Evolutionary conservation across 139 green algal genomes (phyloP).

Genomic region (Chlorella sp.): DNA sequence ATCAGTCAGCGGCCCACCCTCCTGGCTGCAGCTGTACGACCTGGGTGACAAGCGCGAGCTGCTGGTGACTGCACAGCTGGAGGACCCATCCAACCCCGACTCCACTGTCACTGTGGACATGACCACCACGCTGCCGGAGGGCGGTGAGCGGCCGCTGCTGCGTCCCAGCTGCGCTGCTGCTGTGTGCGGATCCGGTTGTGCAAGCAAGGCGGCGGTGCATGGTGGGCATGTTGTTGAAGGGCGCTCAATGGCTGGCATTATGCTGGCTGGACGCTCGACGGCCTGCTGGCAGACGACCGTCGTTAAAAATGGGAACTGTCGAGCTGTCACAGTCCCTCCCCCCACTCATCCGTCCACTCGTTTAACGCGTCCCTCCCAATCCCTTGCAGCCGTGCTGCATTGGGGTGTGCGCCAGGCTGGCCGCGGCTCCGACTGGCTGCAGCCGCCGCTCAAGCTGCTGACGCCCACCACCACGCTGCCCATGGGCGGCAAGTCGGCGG

Average conservation of each 20-base stretch:
- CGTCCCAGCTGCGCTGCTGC: too few relatives aligned
- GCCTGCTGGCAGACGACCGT: too few relatives aligned
- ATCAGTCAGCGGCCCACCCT: too few relatives aligned
- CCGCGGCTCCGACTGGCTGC: conserved; percentile 47
- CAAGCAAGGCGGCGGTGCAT: too few relatives aligned
- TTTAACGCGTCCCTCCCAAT: neutral
- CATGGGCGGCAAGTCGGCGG: conserved; percentile 53
- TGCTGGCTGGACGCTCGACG: too few relatives aligned
- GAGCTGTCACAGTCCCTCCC: too few relatives aligned
- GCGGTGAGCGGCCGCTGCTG: neutral
- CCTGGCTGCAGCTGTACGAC: conserved; percentile 48
- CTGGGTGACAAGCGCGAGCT: conserved; percentile 79
- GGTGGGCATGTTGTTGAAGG: too few relatives aligned
- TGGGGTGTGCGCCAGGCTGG: conserved; percentile 78
- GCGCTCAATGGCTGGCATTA: too few relatives aligned
- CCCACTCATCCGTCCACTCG: neutral
- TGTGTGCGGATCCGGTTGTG: too few relatives aligned
- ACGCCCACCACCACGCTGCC: conserved; percentile 28
- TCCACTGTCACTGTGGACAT: conserved; percentile 56
- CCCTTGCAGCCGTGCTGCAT: conserved; percentile 79
- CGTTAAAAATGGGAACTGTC: too few relatives aligned
- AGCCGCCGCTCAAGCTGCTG: conserved; percentile 32
- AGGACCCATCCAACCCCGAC: conserved; percentile 19
- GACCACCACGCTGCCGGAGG: conserved; percentile 70
- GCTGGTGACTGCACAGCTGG: conserved; percentile 77